phyloP scores from a whole-genome alignment of 2,329 filamentous ascomycete genomes.

The Zasmidium cellare region DNA sequence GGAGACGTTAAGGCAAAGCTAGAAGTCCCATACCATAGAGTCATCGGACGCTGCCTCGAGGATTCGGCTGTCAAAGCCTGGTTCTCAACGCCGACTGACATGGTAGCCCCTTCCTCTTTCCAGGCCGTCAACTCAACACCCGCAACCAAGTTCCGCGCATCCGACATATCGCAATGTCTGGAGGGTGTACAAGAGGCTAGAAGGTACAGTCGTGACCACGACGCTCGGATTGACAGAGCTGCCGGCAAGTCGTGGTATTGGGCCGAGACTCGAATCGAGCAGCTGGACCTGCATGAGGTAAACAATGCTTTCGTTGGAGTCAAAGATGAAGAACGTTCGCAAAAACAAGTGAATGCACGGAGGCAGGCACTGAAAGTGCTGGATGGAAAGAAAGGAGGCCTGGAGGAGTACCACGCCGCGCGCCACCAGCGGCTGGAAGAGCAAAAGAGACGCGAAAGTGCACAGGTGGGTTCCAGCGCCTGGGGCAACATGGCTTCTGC shows the following conservation, averaged over 20 bases:
- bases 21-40: slow-evolving; percentile 50
- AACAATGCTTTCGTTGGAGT: slow-evolving; percentile 21
- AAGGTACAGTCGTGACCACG: slow-evolving; percentile 45
- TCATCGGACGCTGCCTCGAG: slow-evolving; percentile 58
- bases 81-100: slow-evolving; percentile 37
- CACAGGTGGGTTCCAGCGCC: slow-evolving; percentile 1
- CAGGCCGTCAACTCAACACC: slow-evolving; percentile 20
- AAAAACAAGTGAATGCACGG: slow-evolving; percentile 26
- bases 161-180: slow-evolving; percentile 40
- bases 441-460: slow-evolving; percentile 11
- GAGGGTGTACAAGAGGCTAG: slow-evolving; percentile 49
- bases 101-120: slow-evolving; percentile 12
- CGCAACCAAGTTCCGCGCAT: slow-evolving; percentile 2
- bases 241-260: slow-evolving; percentile 55
- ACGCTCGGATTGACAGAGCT: slow-evolving; percentile 47
- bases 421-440: slow-evolving; percentile 19
- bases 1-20: slow-evolving; percentile 39
- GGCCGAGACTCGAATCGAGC: slow-evolving; percentile 57
- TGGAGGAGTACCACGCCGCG: slow-evolving; percentile 28
- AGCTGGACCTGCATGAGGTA: slow-evolving; percentile 49
- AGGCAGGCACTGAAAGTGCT: slow-evolving; percentile 28
- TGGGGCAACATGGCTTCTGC: slow-evolving; percentile 19
- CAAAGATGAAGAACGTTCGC: slow-evolving; percentile 19
- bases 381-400: slow-evolving; percentile 27
- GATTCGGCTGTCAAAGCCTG: slow-evolving; percentile 49